Base-by-base conservation (phyloP, 2,329 filamentous ascomycete genomes). In the Cladosporium sp. region DNA sequence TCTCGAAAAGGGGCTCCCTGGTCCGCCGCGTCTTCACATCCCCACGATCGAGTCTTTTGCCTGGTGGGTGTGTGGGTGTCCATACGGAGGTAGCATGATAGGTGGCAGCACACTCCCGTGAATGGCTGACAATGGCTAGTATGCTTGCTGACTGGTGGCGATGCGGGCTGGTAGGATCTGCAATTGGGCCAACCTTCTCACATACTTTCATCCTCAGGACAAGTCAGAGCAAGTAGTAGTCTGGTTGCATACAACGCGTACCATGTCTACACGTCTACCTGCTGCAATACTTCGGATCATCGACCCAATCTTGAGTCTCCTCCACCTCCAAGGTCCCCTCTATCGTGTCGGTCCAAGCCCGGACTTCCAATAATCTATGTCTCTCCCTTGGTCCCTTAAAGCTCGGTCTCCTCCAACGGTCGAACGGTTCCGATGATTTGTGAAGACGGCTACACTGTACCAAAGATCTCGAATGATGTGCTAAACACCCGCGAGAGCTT, bases 11-110 rank as follows among this genome's bases (percentile, higher is more conserved):
- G 54, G 54, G 54, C 54, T 58, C 12, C 26, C 49, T 54, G 11
- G 49, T 28, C 54, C 54, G 18, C 54, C 54, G 54, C 32, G 54
- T 58, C 54, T 58, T 58, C 54, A 58, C 54, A 14, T 58, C 54
- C 54, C 54, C 54, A 58, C 54, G 26, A 38, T 34, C n/a, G 21
- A 52, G 21, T 26, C 54, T 58, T 58, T 38, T 38, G 54, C 32
- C 30, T 24, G 54, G 21, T 52, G 21, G 11, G 21, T 52, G 21
- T 24, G 21, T 32, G 30, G 6, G 30, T 32, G 30, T 32, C 5
- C 30, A 32, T 32, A 32, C 8, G 6, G 28, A 30, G 28, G 28
- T 11, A 24, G 47, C 47, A 32, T 32, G 30, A 32, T 52, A 18
- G 49, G 38, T 21, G 38, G 18, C 51, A 18, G 28, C 7, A 54